Evolutionary conservation across 2,329 filamentous ascomycete species (phyloP).

Genomic region (Trichoderma guizhouense): DNA sequence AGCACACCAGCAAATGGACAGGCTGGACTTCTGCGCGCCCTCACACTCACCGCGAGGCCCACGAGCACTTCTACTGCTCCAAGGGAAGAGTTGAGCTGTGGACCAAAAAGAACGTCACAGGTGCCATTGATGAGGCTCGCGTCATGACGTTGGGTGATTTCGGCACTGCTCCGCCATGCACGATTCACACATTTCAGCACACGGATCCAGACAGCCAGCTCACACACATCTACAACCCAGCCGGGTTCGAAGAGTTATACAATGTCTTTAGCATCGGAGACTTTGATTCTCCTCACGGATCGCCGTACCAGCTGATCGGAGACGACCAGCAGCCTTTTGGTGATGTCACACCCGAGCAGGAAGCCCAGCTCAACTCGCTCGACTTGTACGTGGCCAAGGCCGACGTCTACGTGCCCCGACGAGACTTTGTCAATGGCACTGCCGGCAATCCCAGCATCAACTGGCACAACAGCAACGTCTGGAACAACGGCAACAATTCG

Average conservation of each 20-base stretch:
- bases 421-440: slow-evolving; percentile 25
- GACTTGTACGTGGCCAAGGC: slow-evolving; percentile 21
- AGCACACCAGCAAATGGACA: slow-evolving; percentile 22
- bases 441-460: slow-evolving; percentile 18
- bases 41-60: slow-evolving; percentile 20
- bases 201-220: slow-evolving; percentile 24
- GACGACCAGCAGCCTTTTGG: slow-evolving; percentile 22
- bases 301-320: slow-evolving; percentile 20
- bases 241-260: slow-evolving; percentile 25
- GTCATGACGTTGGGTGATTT: slow-evolving; percentile 24
- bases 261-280: slow-evolving; percentile 20
- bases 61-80: slow-evolving; percentile 26
- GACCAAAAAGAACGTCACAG: slow-evolving; percentile 21
- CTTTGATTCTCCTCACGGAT: slow-evolving; percentile 14
- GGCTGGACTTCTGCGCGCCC: slow-evolving; percentile 22
- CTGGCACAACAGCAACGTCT: slow-evolving; percentile 22
- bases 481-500: slow-evolving; percentile 24
- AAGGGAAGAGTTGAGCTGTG: slow-evolving; percentile 25
- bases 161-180: slow-evolving; percentile 22
- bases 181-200: slow-evolving; percentile 26
- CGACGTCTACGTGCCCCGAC: slow-evolving; percentile 20
- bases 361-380: slow-evolving; percentile 10
- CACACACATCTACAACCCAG: slow-evolving; percentile 25
- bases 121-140: slow-evolving; percentile 22
- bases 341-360: slow-evolving; percentile 19